Base-by-base conservation (phyloP, 2,329 filamentous ascomycete species). In the Didymella sp. region DNA sequence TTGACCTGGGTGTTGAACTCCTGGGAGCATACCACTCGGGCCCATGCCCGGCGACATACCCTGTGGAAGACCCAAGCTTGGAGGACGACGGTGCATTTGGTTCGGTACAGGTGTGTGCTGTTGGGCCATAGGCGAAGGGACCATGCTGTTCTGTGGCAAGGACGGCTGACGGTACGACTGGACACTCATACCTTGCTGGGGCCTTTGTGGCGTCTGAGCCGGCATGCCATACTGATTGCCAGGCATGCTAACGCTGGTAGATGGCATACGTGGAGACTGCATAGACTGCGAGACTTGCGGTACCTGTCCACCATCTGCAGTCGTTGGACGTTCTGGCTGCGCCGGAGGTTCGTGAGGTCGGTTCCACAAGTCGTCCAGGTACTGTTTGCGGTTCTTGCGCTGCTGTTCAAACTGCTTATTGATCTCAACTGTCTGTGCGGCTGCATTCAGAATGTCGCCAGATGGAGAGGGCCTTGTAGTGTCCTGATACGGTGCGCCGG, bases 351-450 rank as follows among this genome's bases (percentile, higher is more conserved):
- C 92, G 63, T 96, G 92, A 11, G 90, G 89, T 59, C 90, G 85
- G 62, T 89, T 86, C 90, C 93, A 98, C 63, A 92, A 85, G 52
- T 87, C 87, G 51, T 94, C 88, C 62, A 96, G 82, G 65, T 92
- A 96, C 56, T 93, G 88, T 57, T 83, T 85, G 56, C 95, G 89
- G 77, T 90, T 88, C 35, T 87, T 87, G 56, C 94, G 89, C 75
- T 93, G 89, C 66, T 90, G 85, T 69, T 90, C 92, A 48, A 98
- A 82, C 43, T 85, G 85, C 68, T 95, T 92, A 79, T 94, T 98
- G 79, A 89, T 96, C 66, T 98, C 94, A 56, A 92, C 91, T 17
- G 94, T 89, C 61, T 96, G 91, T 47, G 91, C 87, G 25, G 92
- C 91, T 75, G 97, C 92, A 42, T 90, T 89, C 63, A 95, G 83